These are phyloP conservation scores for Saccharomyces hybrid DNA, from an alignment of 1,139 yeast genomes.

Conservation along the genomic window DNA sequence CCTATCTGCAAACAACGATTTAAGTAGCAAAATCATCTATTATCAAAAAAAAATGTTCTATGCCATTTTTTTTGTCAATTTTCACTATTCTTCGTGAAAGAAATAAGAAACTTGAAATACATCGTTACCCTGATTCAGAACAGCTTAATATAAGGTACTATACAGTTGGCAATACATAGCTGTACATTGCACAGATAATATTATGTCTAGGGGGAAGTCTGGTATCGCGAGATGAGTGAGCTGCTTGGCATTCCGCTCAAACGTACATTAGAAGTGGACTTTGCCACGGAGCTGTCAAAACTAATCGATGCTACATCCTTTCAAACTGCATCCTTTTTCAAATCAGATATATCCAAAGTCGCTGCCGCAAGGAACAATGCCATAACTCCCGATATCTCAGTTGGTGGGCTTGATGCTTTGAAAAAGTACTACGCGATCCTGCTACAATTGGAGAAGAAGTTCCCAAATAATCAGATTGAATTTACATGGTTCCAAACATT, in stretches of 20 bases:
- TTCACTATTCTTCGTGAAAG: not conserved
- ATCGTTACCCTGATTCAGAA: not conserved
- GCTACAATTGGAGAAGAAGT: slow-evolving; percentile 33
- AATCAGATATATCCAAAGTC: slow-evolving; percentile 43
- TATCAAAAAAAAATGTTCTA: not conserved
- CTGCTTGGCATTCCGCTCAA: slow-evolving; percentile 42
- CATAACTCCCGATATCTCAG: slow-evolving; percentile 27
- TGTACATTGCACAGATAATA: slow-evolving; percentile 13
- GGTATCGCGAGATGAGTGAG: slow-evolving; percentile 27
- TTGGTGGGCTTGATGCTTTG: slow-evolving; percentile 28
- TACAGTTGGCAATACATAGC: not conserved
- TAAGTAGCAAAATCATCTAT: not conserved
- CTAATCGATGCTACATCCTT: slow-evolving; percentile 54
- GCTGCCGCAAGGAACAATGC: slow-evolving; percentile 35
- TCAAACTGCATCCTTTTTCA: slow-evolving; percentile 56
- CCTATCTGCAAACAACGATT: not conserved
- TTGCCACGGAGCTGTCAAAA: slow-evolving; percentile 41
- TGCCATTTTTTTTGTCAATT: not conserved
- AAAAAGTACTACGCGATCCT: slow-evolving; percentile 34
- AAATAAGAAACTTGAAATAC: not conserved
- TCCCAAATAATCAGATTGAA: slow-evolving; percentile 41
- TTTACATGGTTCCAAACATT: slow-evolving; percentile 71
- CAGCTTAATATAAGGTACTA: not conserved
- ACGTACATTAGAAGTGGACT: slow-evolving; percentile 40
- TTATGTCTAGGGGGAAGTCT: not conserved